These are phyloP conservation scores for Tilletia setariae DNA, from an alignment of 1,284 basidiomycete genomes.

Conservation along the genomic window DNA sequence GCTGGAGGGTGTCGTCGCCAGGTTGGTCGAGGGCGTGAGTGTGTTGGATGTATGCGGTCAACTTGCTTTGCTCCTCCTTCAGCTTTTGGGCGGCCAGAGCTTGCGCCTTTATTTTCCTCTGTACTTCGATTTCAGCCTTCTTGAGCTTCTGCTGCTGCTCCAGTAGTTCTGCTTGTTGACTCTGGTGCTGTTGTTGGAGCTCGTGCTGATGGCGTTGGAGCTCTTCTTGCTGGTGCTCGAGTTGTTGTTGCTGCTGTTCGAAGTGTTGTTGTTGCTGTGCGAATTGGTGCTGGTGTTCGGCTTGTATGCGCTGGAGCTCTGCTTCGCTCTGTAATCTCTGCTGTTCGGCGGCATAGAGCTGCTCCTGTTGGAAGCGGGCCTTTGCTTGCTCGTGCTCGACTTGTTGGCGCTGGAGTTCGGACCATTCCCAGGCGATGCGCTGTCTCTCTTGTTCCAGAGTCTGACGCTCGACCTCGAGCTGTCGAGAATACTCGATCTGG, in stretches of 20 bases:
- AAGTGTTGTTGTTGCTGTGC: slow-evolving; percentile 32
- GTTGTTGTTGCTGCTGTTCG: slow-evolving; percentile 29
- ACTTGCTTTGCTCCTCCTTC: background rate
- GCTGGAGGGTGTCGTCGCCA: background rate
- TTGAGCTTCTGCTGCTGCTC: slow-evolving; percentile 6
- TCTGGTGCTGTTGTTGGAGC: slow-evolving; percentile 18
- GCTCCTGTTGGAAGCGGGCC: slow-evolving; percentile 9
- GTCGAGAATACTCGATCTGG: background rate
- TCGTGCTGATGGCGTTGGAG: slow-evolving; percentile 25
- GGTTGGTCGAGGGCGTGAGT: background rate
- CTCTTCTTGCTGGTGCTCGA: slow-evolving; percentile 38
- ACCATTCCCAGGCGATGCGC: slow-evolving; percentile 14
- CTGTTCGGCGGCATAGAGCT: slow-evolving; percentile 8
- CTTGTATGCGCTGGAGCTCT: background rate
- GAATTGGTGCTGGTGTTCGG: slow-evolving; percentile 6
- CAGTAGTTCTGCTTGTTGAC: background rate
- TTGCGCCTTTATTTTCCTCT: background rate
- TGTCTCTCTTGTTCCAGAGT: background rate
- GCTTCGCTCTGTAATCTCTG: background rate
- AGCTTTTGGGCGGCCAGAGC: background rate
- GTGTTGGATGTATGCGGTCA: background rate
- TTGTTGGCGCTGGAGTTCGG: slow-evolving; percentile 12
- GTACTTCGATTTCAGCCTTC: slow-evolving; percentile 3
- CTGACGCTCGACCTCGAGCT: slow-evolving; percentile 1
- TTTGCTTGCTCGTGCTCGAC: background rate